Evolutionary conservation across 257 asterid genomes (phyloP), one percentile per base, ranked within the genome.

Genomic region (Cordia subcordata): DNA sequence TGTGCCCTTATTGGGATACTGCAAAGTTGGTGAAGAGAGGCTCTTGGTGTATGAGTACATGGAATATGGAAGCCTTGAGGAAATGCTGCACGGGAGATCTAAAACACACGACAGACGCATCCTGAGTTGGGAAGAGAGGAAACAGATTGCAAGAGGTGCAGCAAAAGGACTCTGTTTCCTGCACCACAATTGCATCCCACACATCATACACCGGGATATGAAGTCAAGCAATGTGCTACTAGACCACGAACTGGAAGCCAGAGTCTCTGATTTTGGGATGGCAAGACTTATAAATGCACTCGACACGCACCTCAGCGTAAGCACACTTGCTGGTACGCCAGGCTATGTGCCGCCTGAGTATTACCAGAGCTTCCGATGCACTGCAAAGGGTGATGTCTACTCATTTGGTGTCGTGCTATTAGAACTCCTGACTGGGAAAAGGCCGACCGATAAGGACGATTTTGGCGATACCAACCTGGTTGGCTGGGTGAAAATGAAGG

Each of bases 311-410:
- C 65, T 90, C 0, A 90, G 98, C 46, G 98, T 90, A 4, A 83
- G 94, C 61, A 90, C 98, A 13, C 75, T 90, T 13, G 98, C 98
- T 0, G 98, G 98, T 1, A 90, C 98, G 6, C 96, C 98, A 0
- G 98, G 98, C 13, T 90, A 90, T 54, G 98, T 90, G 11, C 98
- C 98, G 0, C 98, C 98, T 0, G 98, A 87, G 85, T 90, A 90
- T 66, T 90, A 90, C 42, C 98, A 90, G 45, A 90, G 98, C 81
- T 90, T 90, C 58, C 72, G 98, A n/a, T 90, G 98, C 81, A 87
- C 98, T 3, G 84, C 98, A 0, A 87, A 79, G 64, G 98, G 98
- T 0, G 98, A 87, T 16, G 98, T 90, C 6, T 90, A 90, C 62
- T 90, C 96, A 3, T 82, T 90, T 8, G 96, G 98, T 5, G 98